phyloP scores from a whole-genome alignment of 164 flowering plant genomes.

The Kalanchoe fedtschenkoi region DNA sequence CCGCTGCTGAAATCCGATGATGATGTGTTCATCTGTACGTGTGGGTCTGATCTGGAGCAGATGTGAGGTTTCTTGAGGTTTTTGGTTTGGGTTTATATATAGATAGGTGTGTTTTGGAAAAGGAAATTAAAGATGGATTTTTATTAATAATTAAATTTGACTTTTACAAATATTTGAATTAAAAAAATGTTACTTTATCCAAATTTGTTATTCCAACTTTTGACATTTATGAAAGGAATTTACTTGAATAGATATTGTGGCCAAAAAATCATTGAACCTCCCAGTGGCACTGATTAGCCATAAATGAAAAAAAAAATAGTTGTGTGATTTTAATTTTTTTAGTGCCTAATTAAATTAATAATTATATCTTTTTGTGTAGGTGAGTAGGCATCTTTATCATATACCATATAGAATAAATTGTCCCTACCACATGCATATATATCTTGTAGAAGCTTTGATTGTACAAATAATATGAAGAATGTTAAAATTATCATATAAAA shows the following conservation, averaged over 20 bases:
- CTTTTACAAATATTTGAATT: too few relatives aligned
- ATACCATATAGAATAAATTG: neutral
- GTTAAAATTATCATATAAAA: too few relatives aligned
- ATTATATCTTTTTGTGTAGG: neutral
- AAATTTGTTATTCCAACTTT: neutral
- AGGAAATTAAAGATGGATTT: slow-evolving; percentile 17
- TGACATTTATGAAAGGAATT: neutral
- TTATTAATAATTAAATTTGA: too few relatives aligned
- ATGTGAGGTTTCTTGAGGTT: neutral
- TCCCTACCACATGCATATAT: neutral
- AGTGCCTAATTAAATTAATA: neutral
- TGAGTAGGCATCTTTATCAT: slow-evolving; percentile 1
- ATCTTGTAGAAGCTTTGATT: neutral
- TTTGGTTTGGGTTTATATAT: slow-evolving; percentile 2
- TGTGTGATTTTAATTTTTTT: too few relatives aligned
- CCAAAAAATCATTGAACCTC: slow-evolving; percentile 2
- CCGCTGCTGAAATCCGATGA: slow-evolving; percentile 53
- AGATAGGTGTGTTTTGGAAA: slow-evolving; percentile 1
- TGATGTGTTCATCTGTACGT: slow-evolving; percentile 32
- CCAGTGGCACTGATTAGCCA: neutral
- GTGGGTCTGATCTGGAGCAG: neutral
- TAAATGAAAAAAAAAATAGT: neutral
- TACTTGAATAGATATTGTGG: neutral
- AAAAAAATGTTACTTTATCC: neutral
- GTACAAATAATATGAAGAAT: too few relatives aligned